Evolutionary conservation across 1,284 basidiomycete species (phyloP), one percentile per base, ranked within the genome.

Genomic region (Uromyces viciae-fabae): DNA sequence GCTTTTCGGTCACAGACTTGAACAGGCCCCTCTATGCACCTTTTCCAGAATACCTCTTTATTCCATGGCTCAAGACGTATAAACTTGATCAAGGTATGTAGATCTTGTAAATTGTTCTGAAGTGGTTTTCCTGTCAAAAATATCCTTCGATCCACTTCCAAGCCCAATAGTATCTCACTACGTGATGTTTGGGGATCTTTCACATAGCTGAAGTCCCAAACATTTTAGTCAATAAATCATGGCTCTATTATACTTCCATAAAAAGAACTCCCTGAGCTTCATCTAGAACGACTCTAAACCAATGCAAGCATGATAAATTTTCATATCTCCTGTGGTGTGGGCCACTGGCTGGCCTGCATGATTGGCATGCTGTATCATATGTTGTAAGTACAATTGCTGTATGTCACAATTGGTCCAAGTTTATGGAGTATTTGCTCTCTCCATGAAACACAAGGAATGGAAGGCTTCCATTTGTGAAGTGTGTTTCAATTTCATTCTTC

Each of bases 221-320:
- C n/a, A n/a, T n/a, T n/a, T n/a, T n/a, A n/a, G n/a, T n/a, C n/a
- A n/a, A n/a, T n/a, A n/a, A n/a, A n/a, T n/a, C n/a, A n/a, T n/a
- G n/a, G n/a, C n/a, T n/a, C n/a, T n/a, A n/a, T n/a, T n/a, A n/a
- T n/a, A n/a, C n/a, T n/a, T n/a, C n/a, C n/a, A n/a, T n/a, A n/a
- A n/a, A n/a, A n/a, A n/a, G n/a, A 22, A 49, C 46, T 49, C 22
- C 11, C 46, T 83, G 82, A 4, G 85, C 85, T 81, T 86, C 85
- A 81, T 86, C 85, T 17, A 86, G 83, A 8, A 85, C 84, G 33
- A 85, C 71, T 36, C 85, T 84, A 79, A 85, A 85, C 85, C 85
- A 86, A 75, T 86, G 85, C 78, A 86, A 11, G 22, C 22, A 11
- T 11, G 46, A 49, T 22, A 49, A 49, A 49, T 49, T 49, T 11